Percentiles rank a stretch among this genome's conserved stretches.
Conservation (phyloP, 2,329 filamentous ascomycete genomes). For the Hymenoscyphus infarciens region DNA sequence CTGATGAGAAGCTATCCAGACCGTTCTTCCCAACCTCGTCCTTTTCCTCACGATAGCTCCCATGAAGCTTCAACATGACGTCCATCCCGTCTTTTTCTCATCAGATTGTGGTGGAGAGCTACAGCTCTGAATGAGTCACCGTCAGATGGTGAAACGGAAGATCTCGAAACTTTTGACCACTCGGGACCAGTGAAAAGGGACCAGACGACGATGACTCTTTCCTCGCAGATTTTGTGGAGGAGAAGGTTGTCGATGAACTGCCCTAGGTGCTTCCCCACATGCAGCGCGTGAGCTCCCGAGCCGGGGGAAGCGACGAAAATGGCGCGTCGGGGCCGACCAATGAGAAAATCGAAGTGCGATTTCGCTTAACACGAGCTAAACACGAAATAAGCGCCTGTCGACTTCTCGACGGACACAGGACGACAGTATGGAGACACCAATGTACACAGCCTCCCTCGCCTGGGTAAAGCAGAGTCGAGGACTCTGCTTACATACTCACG, state of each 20-base stretch:
- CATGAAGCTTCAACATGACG: constrained; percentile 20
- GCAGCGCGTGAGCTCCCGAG: constrained; percentile 26
- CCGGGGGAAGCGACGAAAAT: constrained; percentile 20
- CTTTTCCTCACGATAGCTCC: constrained; percentile 8
- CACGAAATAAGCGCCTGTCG: constrained; percentile 28
- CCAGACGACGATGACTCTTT: constrained; percentile 25
- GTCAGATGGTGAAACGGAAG: constrained; percentile 28
- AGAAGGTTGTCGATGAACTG: constrained; percentile 9
- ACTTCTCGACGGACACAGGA: constrained; percentile 8
- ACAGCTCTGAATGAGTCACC: constrained; percentile 31
- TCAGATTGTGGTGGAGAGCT: constrained; percentile 24
- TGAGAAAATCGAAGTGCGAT: constrained; percentile 17
- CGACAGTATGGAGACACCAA: background rate
- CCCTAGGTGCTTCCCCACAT: constrained; percentile 16
- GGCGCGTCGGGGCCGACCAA: constrained; percentile 26
- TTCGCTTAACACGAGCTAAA: constrained; percentile 31
- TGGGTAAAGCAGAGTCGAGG: background rate
- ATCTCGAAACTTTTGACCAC: constrained; percentile 27
- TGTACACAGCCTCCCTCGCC: background rate
- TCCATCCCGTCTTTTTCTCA: constrained; percentile 17
- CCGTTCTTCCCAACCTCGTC: constrained; percentile 10
- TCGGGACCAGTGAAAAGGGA: constrained; percentile 11
- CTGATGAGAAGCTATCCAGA: constrained; percentile 3
- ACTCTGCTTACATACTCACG: background rate
- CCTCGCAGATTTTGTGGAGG: constrained; percentile 14